These are phyloP conservation scores for Niveomyces coronatus DNA, from an alignment of 2,329 filamentous ascomycete genomes.

Conservation along the genomic window DNA sequence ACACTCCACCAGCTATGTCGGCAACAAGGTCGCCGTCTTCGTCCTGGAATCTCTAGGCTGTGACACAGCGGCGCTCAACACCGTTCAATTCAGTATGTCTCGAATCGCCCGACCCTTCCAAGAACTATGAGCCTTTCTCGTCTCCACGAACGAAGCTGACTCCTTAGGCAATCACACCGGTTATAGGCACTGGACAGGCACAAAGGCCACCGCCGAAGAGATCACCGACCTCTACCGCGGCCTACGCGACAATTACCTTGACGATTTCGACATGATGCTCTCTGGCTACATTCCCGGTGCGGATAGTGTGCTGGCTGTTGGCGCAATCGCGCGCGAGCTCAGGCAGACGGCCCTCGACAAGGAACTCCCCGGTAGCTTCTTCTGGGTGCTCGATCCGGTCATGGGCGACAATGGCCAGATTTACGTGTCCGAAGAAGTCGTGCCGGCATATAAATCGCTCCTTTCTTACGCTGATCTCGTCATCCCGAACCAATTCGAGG, in stretches of 20 bases:
- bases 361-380: conserved; percentile 64
- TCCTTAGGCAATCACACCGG: conserved; percentile 82
- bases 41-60: conserved; percentile 89
- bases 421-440: conserved; percentile 85
- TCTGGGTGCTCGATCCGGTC: conserved; percentile 95
- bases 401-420: conserved; percentile 94
- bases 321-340: conserved; percentile 72
- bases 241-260: conserved; percentile 70
- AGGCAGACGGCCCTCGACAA: conserved; percentile 54
- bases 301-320: conserved; percentile 72
- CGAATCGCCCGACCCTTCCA: background rate
- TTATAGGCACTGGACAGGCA: conserved; percentile 81
- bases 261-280: conserved; percentile 87
- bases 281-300: conserved; percentile 92
- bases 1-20: conserved; percentile 62
- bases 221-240: conserved; percentile 79
- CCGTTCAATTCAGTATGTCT: conserved; percentile 85
- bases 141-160: no score
- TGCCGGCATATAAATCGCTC: conserved; percentile 78
- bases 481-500: conserved; percentile 93
- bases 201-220: conserved; percentile 68
- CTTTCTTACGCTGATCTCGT: conserved; percentile 80
- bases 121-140: no score
- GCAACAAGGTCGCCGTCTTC: conserved; percentile 94
- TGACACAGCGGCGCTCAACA: conserved; percentile 89